Evolutionary conservation across 352 stramenopile species (phyloP), one percentile per base, ranked within the genome.

Genomic region (Aphanomyces stellatus): DNA sequence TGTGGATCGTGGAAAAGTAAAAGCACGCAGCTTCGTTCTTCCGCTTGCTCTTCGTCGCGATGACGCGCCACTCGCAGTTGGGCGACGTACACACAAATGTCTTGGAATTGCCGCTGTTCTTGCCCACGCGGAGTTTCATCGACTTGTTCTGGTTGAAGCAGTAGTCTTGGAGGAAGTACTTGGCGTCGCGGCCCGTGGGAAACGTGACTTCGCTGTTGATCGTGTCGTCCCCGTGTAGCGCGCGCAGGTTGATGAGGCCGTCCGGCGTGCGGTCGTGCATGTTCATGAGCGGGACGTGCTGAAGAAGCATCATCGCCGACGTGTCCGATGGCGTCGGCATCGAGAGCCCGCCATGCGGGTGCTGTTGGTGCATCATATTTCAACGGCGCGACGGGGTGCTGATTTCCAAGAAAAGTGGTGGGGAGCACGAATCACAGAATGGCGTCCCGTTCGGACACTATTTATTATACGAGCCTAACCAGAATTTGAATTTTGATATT

Each of bases 41-140:
- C 10, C 60, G 60, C 49, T 67, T 67, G 41, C 41, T 43, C 27
- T 67, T 67, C 28, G 60, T 67, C n/a, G 60, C 60, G 27, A 67
- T 37, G n/a, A 67, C 42, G 10, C 34, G 30, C 60, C 60, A 67
- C 8, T 67, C 60, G 49, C 60, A 67, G 19, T 30, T 28, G 4
- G 60, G 40, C 22, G 37, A 67, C n/a, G 60, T 67, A 33, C 60
- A 67, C 60, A 67, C 60, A 42, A 67, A 67, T 4, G 60, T 67
- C 34, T 67, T 67, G 41, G 60, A 67, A 33, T 67, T 67, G 60
- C 60, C 60, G 37, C 60, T 67, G 28, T 67, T 67, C 49, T 67
- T 67, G 41, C 60, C 60, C 24, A 57, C 43, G 27, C 60, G 60
- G 2, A 67, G 49, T 33, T 51, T 49, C 60, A 67, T 67, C 17